Conservation (phyloP, 1,284 basidiomycete genomes). For the Phenoliferia sp. region DNA sequence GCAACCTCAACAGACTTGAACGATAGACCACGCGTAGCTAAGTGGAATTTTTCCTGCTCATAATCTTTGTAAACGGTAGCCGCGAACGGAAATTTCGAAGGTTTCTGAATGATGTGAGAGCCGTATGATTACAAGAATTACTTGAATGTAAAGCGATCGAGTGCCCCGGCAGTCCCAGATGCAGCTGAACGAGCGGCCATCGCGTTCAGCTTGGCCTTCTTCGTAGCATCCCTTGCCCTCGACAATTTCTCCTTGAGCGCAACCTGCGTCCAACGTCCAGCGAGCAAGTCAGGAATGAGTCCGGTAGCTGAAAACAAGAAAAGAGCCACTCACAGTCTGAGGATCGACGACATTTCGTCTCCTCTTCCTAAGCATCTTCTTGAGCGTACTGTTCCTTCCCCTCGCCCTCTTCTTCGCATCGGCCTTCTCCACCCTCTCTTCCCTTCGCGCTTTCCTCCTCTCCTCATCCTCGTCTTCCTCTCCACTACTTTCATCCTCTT, state of each 20-base stretch:
- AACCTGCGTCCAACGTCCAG: conserved; percentile 7
- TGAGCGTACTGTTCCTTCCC: conserved; percentile 63
- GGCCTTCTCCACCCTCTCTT: conserved; percentile 53
- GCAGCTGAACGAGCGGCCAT: conserved; percentile 9
- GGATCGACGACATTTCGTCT: conserved; percentile 91
- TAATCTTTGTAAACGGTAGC: too few relatives aligned
- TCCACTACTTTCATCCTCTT: conserved; percentile 36
- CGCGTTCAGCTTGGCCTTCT: conserved; percentile 22
- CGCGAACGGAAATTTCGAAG: too few relatives aligned
- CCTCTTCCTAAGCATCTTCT: conserved; percentile 75
- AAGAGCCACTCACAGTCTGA: conserved; percentile 53
- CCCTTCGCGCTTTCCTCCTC: conserved; percentile 39
- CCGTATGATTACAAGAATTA: background rate
- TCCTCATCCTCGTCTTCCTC: conserved; percentile 38
- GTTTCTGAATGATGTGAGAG: too few relatives aligned
- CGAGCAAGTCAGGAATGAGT: background rate
- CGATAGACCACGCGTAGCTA: too few relatives aligned
- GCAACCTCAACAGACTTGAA: too few relatives aligned
- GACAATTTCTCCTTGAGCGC: conserved; percentile 32
- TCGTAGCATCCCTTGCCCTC: conserved; percentile 13
- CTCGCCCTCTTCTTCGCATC: conserved; percentile 79
- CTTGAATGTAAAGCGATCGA: conserved; percentile 29
- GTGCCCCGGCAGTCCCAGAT: conserved; percentile 16
- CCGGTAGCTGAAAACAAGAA: background rate
- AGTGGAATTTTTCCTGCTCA: too few relatives aligned